A percentile compares a stretch with the other conserved stretches of the same genome.
These are phyloP conservation scores for Mortierella sp. DNA, from an alignment of 371 early-diverging fungal species.

Conservation along the genomic window DNA sequence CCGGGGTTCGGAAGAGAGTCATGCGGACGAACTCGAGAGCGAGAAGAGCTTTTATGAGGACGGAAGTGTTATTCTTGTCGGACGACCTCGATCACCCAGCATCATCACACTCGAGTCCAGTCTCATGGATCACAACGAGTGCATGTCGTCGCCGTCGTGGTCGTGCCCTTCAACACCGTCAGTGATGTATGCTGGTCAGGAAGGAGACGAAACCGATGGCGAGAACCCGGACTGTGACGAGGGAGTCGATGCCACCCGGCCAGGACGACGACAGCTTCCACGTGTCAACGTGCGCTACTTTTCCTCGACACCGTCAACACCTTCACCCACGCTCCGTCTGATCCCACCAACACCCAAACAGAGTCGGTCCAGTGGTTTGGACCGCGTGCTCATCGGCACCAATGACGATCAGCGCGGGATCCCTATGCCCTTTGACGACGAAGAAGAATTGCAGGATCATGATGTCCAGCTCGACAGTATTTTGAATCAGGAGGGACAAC, in stretches of 20 bases:
- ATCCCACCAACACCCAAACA: slow-evolving; percentile 54
- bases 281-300: background rate
- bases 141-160: slow-evolving; percentile 31
- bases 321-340: slow-evolving; percentile 45
- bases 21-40: slow-evolving; percentile 17
- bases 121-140: slow-evolving; percentile 32
- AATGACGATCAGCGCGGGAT: slow-evolving; percentile 40
- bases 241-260: background rate
- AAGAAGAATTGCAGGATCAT: slow-evolving; percentile 1
- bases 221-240: slow-evolving; percentile 15
- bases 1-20: background rate
- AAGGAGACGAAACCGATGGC: slow-evolving; percentile 19
- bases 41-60: slow-evolving; percentile 35
- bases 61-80: slow-evolving; percentile 34
- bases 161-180: slow-evolving; percentile 20
- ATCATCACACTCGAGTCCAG: slow-evolving; percentile 41
- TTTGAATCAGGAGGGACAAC: background rate
- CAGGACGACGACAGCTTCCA: background rate
- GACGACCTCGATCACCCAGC: slow-evolving; percentile 27
- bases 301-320: slow-evolving; percentile 39
- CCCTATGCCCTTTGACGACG: slow-evolving; percentile 25
- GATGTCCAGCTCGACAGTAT: slow-evolving; percentile 3
- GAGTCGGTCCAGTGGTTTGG: slow-evolving; percentile 6
- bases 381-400: background rate
- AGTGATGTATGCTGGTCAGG: background rate